A percentile compares a stretch with the other conserved stretches of the same genome.
Conservation (phyloP, 352 stramenopile genomes). For the Globisporangium parvum region DNA sequence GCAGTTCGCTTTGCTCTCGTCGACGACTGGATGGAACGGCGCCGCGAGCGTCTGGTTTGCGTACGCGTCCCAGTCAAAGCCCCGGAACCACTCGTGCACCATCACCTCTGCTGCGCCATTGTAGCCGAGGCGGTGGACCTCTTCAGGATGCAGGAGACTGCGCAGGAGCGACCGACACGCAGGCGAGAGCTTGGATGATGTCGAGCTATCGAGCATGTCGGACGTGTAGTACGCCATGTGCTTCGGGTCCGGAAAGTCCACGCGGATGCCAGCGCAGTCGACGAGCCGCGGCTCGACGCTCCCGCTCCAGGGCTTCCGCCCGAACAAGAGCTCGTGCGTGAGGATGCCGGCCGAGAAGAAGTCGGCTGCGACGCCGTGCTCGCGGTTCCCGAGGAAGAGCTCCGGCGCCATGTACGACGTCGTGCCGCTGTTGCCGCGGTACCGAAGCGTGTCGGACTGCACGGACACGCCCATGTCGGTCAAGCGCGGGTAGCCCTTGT, state of each 20-base stretch:
- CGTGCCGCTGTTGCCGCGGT: conserved; percentile 54
- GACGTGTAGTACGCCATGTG: conserved; percentile 45
- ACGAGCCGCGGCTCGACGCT: conserved; percentile 28
- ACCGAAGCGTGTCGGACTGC: conserved; percentile 33
- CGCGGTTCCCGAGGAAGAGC: conserved; percentile 41
- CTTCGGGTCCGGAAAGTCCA: conserved; percentile 19
- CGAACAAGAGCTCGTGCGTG: conserved; percentile 43
- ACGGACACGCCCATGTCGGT: conserved; percentile 74
- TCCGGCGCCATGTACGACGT: conserved; percentile 69
- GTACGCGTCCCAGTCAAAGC: conserved; percentile 55
- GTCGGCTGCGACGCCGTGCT: conserved; percentile 53
- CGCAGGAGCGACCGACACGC: conserved; percentile 41
- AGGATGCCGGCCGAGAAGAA: conserved; percentile 67
- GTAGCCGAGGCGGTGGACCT: conserved; percentile 36
- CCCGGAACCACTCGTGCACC: conserved; percentile 44
- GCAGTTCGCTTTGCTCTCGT: conserved; percentile 58
- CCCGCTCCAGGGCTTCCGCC: conserved; percentile 35
- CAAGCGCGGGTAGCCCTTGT: conserved; percentile 62
- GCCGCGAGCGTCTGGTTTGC: conserved; percentile 22
- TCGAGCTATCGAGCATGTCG: conserved; percentile 30
- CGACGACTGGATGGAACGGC: conserved; percentile 45
- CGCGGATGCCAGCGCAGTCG: conserved; percentile 19
- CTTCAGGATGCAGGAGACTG: conserved; percentile 38
- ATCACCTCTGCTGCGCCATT: conserved; percentile 33
- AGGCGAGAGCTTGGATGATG: conserved; percentile 17